Evolutionary conservation across 768 basidiomycete species (phyloP).

Genomic region (Suillus decipiens): DNA sequence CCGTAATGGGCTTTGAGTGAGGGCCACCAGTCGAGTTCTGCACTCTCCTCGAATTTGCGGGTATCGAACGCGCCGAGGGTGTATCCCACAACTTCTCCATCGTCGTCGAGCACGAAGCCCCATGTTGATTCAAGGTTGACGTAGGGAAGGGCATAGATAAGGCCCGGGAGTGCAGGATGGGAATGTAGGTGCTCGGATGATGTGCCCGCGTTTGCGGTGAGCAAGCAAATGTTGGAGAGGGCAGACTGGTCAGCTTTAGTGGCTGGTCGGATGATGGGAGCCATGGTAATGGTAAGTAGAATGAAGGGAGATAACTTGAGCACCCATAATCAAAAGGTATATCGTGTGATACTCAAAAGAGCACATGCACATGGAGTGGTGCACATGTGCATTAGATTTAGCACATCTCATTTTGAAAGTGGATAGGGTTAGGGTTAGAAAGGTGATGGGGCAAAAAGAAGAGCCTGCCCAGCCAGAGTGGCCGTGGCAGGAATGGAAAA

Average conservation of each 20-base stretch:
- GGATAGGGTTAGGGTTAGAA: slow-evolving; percentile 44
- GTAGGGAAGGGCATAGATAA: slow-evolving; percentile 78
- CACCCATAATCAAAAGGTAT: neutral
- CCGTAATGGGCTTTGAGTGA: slow-evolving; percentile 57
- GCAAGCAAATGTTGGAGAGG: slow-evolving; percentile 71
- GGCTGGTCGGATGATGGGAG: slow-evolving; percentile 56
- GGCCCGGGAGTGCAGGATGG: slow-evolving; percentile 63
- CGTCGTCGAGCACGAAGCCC: slow-evolving; percentile 73
- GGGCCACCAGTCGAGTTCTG: slow-evolving; percentile 67
- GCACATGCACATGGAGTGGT: neutral
- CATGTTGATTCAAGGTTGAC: slow-evolving; percentile 60
- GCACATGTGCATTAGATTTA: too few species aligned
- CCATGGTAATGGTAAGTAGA: slow-evolving; percentile 21
- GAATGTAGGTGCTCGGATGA: slow-evolving; percentile 66
- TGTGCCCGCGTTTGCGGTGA: slow-evolving; percentile 70
- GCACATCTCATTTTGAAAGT: neutral
- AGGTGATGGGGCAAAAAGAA: slow-evolving; percentile 26
- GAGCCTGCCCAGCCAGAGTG: slow-evolving; percentile 61
- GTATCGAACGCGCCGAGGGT: slow-evolving; percentile 69
- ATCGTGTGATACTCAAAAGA: neutral
- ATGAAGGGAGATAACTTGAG: neutral
- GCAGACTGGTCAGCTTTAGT: slow-evolving; percentile 53
- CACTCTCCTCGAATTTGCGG: slow-evolving; percentile 57
- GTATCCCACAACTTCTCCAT: slow-evolving; percentile 64
- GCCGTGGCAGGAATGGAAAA: slow-evolving; percentile 69